Evolutionary conservation across 768 basidiomycete genomes (phyloP).

Genomic region (Amylocystis lapponica): DNA sequence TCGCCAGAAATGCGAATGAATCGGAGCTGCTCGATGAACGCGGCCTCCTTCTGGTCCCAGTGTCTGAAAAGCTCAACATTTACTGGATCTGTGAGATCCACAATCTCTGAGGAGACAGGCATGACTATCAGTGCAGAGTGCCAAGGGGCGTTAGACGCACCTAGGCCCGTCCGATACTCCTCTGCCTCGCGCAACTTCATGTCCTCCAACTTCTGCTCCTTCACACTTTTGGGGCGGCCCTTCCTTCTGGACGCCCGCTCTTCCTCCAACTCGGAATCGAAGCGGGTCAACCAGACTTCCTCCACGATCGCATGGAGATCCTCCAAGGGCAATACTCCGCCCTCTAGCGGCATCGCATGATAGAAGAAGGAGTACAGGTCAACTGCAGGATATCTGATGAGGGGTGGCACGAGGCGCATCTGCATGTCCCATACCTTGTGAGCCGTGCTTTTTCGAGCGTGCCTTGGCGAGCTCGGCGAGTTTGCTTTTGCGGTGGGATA

Average conservation of each 20-base stretch:
- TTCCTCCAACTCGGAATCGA: conserved; percentile 57
- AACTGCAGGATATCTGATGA: conserved; percentile 31
- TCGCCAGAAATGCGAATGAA: conserved; percentile 70
- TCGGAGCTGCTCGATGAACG: conserved; percentile 65
- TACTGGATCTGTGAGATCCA: conserved; percentile 68
- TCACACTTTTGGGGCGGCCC: conserved; percentile 69
- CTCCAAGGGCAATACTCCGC: conserved; percentile 48
- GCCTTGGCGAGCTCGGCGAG: conserved; percentile 51
- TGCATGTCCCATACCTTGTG: conserved; percentile 35
- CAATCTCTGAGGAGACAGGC: conserved; percentile 48
- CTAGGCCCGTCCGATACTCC: conserved; percentile 75
- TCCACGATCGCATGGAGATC: conserved; percentile 61
- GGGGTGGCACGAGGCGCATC: not conserved
- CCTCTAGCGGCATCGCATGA: conserved; percentile 58
- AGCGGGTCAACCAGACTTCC: conserved; percentile 69
- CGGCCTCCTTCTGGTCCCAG: conserved; percentile 75
- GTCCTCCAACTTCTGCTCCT: conserved; percentile 65
- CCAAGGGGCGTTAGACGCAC: conserved; percentile 35
- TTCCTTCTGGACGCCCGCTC: conserved; percentile 60
- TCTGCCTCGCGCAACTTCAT: conserved; percentile 63
- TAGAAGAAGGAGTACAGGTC: conserved; percentile 75
- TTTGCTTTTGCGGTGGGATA: conserved; percentile 63
- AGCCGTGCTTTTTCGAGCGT: conserved; percentile 50
- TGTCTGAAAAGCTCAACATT: conserved; percentile 66
- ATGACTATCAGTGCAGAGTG: conserved; percentile 1